Evolutionary conservation across 2,329 filamentous ascomycete species (phyloP).

Genomic region (Fonsecaea pugnacius): DNA sequence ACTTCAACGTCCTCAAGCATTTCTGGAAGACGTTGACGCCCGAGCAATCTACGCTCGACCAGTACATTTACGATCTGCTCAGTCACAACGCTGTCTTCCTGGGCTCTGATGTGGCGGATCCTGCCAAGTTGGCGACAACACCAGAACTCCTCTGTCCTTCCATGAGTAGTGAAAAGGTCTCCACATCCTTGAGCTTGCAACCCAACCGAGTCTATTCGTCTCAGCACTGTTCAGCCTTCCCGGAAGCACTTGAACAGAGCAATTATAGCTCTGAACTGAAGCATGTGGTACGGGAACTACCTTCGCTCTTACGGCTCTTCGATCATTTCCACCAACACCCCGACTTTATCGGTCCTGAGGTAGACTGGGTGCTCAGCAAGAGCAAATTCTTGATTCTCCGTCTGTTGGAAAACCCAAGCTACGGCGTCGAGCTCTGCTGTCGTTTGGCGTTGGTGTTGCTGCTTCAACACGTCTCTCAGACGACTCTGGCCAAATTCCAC

Average conservation of each 20-base stretch:
- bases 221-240: conserved; percentile 17
- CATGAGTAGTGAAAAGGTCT: background rate
- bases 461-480: conserved; percentile 11
- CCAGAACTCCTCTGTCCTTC: background rate
- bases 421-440: conserved; percentile 26
- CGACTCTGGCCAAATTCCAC: background rate
- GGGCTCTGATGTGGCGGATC: conserved; percentile 1
- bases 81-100: conserved; percentile 20
- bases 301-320: conserved; percentile 2
- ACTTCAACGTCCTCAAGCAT: conserved; percentile 28
- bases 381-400: conserved; percentile 12
- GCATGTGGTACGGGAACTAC: conserved; percentile 8
- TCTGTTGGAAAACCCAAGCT: conserved; percentile 22
- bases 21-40: conserved; percentile 23
- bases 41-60: conserved; percentile 16
- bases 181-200: background rate
- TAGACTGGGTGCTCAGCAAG: conserved; percentile 8
- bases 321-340: background rate
- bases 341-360: conserved; percentile 4
- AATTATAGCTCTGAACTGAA: conserved; percentile 20
- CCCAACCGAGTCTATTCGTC: background rate
- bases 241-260: conserved; percentile 4
- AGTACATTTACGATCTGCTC: conserved; percentile 23
- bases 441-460: conserved; percentile 18
- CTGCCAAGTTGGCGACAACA: background rate